A percentile compares a stretch with the other conserved stretches of the same genome.
Conservation (phyloP, 306 rosid species). For the Canavalia gladiata region DNA sequence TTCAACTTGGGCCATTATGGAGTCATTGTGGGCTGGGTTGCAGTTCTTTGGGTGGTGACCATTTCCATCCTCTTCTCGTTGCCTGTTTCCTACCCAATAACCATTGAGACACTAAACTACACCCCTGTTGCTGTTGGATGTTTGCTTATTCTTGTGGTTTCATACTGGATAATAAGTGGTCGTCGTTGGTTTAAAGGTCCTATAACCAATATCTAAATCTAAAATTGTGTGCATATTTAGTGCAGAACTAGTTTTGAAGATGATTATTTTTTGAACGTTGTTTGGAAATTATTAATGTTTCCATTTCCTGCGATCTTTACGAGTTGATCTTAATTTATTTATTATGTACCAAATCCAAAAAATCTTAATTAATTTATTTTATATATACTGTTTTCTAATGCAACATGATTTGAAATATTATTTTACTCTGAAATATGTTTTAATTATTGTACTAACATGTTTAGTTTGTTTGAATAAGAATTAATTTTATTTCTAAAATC, state of each 20-base stretch:
- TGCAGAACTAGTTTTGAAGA: background rate
- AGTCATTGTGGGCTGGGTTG: constrained; percentile 74
- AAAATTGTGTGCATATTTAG: constrained; percentile 40
- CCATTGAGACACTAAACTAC: constrained; percentile 78
- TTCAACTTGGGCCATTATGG: constrained; percentile 85
- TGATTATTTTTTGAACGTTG: background rate
- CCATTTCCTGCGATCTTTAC: too few species aligned
- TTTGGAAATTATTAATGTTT: background rate
- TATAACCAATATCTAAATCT: constrained; percentile 63
- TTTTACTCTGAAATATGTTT: too few species aligned
- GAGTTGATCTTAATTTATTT: too few species aligned
- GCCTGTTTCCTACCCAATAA: constrained; percentile 87
- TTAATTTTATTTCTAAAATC: too few species aligned
- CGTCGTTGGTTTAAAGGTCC: constrained; percentile 92
- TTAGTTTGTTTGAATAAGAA: too few species aligned
- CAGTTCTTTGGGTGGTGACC: constrained; percentile 86
- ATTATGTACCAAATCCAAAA: too few species aligned
- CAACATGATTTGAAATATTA: too few species aligned
- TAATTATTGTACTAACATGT: too few species aligned
- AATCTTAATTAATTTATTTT: too few species aligned
- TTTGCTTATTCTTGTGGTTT: constrained; percentile 68
- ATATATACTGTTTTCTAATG: too few species aligned
- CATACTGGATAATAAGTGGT: constrained; percentile 75
- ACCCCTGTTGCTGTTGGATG: constrained; percentile 94
- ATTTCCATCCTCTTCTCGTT: constrained; percentile 87